Evolutionary conservation across 345 rosid species (phyloP), one percentile per base, ranked within the genome.

Genomic region (Boechera divaricarpa): DNA sequence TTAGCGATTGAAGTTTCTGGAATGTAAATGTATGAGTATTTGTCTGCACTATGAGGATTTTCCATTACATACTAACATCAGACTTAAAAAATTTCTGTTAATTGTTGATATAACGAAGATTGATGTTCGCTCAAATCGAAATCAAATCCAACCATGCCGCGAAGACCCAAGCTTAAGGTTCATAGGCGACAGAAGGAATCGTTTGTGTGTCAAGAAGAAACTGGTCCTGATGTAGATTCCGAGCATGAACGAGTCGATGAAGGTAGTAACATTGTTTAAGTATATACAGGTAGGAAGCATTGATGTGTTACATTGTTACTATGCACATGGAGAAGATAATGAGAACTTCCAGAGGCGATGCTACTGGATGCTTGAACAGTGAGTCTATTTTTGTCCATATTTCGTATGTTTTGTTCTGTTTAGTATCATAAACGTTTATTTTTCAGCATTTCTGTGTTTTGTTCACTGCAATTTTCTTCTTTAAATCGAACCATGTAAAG

Each of bases 351-450:
- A 94, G 78, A 83, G 97, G 29, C 89, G 97, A 71, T 83, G 89
- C 71, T 94, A 94, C 80, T 94, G 98, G 98, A 86, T 91, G 98
- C 98, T 94, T 73, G 94, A 91, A 69, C 85, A 65, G 98, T 94
- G 79, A 86, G 91, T 81, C 58, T 74, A 53, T 52, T 3, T 47
- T 55, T 73, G 36, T 60, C 16, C 55, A 38, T 24, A 3, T 49
- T 38, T 32, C 55, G 24, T 61, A 26, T 38, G 35, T 52, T 65
- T 35, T 65, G 29, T 28, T 59, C 16, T 76, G 36, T 32, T 62
- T 42, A 28, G 16, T 18, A 45, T 13, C 10, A 33, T 10, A 39
- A 42, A 63, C 21, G 57, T 52, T 31, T 62, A 39, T 9, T 41
- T 36, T 68, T 44, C 60, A 41, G 35, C 35, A 33, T n/a, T n/a